Evolutionary conservation across 176 grass and related monocot genomes (phyloP), one percentile per base, ranked within the genome.

Genomic region (Saccharum officinarum): DNA sequence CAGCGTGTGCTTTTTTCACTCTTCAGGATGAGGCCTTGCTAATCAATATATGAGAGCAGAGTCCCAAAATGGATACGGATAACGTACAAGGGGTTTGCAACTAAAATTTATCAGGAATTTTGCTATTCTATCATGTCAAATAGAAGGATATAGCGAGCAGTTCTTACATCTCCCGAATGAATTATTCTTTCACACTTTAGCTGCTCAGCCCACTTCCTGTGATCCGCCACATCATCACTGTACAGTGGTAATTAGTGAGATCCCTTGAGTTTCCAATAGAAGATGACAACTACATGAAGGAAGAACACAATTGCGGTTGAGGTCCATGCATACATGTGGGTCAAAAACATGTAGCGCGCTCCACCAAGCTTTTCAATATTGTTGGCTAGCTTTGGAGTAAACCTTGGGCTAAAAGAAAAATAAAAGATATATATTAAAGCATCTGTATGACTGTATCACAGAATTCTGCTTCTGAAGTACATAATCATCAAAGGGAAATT

Each of bases 171-270:
- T 67, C 82, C 87, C 60, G 85, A 86, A 78, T 98, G 92, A 44
- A 93, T 88, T 26, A 98, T 93, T 81, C 95, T 95, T 37, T 92
- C 80, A 63, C 89, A 98, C 73, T 91, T 92, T 75, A 93, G 78
- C 80, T 62, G 22, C 64, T 82, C 64, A 45, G 82, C 82, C 95
- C 93, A 98, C 80, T 93, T 98, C 83, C 91, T 88, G 82, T 98
- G 95, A 78, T 95, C 89, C 1, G 82, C 95, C 62, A 95, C 79
- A 83, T 98, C 95, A 89, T 98, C 95, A 50, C 95, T 98, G 80
- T 54, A 50, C 30, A 71, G 39, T 64, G 70, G n/a, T 55, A 16
- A 20, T 26, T 61, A 37, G 31, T 77, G 49, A 85, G 70, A 57
- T 67, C 8, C 40, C 37, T 55, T 82, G 16, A 31, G 3, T 73